Base-by-base conservation (phyloP, 2,329 filamentous ascomycete genomes). In the Ophiostoma fasciatum region DNA sequence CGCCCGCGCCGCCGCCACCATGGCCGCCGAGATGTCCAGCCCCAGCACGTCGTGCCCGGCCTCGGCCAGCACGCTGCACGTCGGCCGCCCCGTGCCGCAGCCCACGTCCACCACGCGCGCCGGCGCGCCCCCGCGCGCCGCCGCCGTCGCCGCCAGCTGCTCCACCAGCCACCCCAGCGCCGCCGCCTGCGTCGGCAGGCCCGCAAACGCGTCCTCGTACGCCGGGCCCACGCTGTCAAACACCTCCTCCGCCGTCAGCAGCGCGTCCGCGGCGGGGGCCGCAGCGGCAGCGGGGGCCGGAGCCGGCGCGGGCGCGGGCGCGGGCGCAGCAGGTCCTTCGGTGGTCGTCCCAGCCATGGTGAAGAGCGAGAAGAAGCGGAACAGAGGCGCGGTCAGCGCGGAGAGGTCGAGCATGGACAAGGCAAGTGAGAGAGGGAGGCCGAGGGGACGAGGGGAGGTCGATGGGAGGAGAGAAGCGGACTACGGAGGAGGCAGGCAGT, bases 31-130 rank as follows among this genome's bases (percentile, higher is more conserved):
- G 9, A 51, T 40, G 35, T 53, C 51, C 31, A 51, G 50, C 25
- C 50, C 49, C 3, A 51, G 45, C 5, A 51, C 49, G 23, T 43
- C 37, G 44, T 53, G 51, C 11, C 50, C 51, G 1, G 50, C 49
- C 2, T 42, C 46, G 12, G 50, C 48, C 7, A 53, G 46, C 0
- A 39, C 22, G 9, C 36, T 42, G 38, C 45, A 48, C 5, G 48
- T 44, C 0, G 50, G 51, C 7, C 44, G 42, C 18, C 51, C 49
- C 7, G 51, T 52, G 31, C 49, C 51, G 37, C 48, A 51, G 40
- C 51, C 51, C 9, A 52, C 43, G 36, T 53, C 50, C 28, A 53
- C 39, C 28, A 49, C 11, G 23, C 23, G 23, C n/a, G n/a, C 38
- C 15, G 22, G 27, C 20, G 35, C 38, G 17, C 30, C 33, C n/a